Evolutionary conservation across 2,329 filamentous ascomycete genomes (phyloP), one percentile per base, ranked within the genome.

Genomic region (Paramyrothecium roridum): DNA sequence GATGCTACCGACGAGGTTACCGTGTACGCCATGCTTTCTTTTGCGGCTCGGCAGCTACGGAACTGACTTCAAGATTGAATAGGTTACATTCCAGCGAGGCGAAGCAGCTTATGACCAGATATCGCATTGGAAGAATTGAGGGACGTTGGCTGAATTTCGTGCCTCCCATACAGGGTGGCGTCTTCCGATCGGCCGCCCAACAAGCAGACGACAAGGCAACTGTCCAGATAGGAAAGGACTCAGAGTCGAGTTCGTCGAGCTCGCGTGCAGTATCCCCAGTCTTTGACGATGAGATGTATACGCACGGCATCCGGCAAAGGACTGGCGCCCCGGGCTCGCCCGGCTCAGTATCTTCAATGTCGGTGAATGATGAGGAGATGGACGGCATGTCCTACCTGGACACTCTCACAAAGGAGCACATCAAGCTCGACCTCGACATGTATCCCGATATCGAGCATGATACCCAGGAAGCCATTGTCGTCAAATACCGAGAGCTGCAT

Each of bases 1-100:
- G 92, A 96, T 83, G 93, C 91, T 52, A 97, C 93, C 12, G 93
- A 97, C 71, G 95, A 98, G 74, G 87, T 98, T 58, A 91, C 88
- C 71, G 90, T 88, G 91, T 97, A 81, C 52, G 88, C 23, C 16
- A 52, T 52, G 48, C 34, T 45, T 3, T 30, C 20, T 48, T 16
- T 47, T 33, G 16, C 51, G 4, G 33, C 47, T 20, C 16, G 23
- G 16, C 37, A 13, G n/a, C n/a, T 19, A 16, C n/a, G 13, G 37
- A 43, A 43, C 13, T 43, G 13, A 16, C 22, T 43, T 53, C 30
- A 53, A 17, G 12, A 52, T 10, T 13, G 19, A 13, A 13, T 63
- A 96, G 91, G 45, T 79, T 97, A 33, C 95, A 99, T 72, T 97
- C 93, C 1, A 63, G 76, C 46, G 89, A 93, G 67, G 87, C 95